Conservation (phyloP, 495 filamentous ascomycete species). For the Podospora didyma region DNA sequence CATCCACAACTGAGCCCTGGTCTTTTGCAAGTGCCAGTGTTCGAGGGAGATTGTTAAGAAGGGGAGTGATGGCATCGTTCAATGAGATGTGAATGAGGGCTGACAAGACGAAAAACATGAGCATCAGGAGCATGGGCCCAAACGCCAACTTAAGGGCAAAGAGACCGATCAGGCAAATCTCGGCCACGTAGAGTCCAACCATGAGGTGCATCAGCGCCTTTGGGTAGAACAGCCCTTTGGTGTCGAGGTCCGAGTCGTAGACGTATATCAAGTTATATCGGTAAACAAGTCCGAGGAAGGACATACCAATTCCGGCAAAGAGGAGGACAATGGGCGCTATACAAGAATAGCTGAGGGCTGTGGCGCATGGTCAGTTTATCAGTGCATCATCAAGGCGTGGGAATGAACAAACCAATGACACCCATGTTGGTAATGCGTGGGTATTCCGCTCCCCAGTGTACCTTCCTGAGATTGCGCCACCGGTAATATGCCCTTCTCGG, state of each 20-base stretch:
- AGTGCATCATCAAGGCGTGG: neutral
- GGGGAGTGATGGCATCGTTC: slow-evolving; percentile 68
- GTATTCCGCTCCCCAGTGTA: slow-evolving; percentile 66
- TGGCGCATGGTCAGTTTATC: slow-evolving; percentile 1
- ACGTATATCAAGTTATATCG: slow-evolving; percentile 85
- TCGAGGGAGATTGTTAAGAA: slow-evolving; percentile 65
- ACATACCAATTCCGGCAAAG: slow-evolving; percentile 73
- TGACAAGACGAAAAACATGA: slow-evolving; percentile 66
- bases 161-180: slow-evolving; percentile 76
- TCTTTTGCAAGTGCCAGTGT: slow-evolving; percentile 49
- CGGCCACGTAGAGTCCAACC: slow-evolving; percentile 74
- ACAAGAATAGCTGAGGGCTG: slow-evolving; percentile 77
- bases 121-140: slow-evolving; percentile 72
- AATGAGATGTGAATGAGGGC: slow-evolving; percentile 77
- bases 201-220: slow-evolving; percentile 78
- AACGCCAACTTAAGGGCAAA: slow-evolving; percentile 65
- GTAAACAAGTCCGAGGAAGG: slow-evolving; percentile 77
- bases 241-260: slow-evolving; percentile 72
- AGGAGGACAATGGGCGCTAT: slow-evolving; percentile 87
- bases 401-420: slow-evolving; percentile 54
- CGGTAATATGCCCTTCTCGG: slow-evolving; percentile 73
- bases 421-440: slow-evolving; percentile 72
- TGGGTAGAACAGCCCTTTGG: slow-evolving; percentile 75
- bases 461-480: slow-evolving; percentile 58
- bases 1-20: slow-evolving; percentile 40